These are phyloP conservation scores for Nakazawaea wickerhamii DNA, from an alignment of 805 yeast genomes.

Conservation along the genomic window DNA sequence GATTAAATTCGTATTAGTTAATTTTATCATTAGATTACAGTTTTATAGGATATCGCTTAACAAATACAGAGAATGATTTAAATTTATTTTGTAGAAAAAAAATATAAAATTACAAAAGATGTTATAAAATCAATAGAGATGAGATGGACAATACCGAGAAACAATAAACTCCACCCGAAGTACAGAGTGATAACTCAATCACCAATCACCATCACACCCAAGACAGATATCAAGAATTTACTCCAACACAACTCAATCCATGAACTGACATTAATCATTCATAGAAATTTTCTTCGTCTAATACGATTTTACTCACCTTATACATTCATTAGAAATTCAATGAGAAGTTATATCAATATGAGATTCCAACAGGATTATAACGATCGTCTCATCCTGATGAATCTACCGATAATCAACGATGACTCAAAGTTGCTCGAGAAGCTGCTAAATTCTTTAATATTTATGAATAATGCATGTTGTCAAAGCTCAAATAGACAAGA, in stretches of 20 bases:
- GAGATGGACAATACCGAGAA: background rate
- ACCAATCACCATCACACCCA: background rate
- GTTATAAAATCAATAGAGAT: background rate
- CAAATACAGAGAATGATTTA: no score
- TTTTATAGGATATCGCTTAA: no score
- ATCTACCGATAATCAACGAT: background rate
- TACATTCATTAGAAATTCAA: background rate
- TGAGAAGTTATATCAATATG: background rate
- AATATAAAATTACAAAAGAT: no score
- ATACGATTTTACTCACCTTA: constrained; percentile 1
- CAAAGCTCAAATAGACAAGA: background rate
- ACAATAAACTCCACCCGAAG: background rate
- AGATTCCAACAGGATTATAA: background rate
- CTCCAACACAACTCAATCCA: background rate
- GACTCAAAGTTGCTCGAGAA: background rate
- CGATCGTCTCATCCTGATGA: background rate
- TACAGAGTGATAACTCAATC: background rate
- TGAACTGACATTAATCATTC: background rate
- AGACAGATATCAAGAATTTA: background rate
- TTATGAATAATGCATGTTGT: constrained; percentile 9
- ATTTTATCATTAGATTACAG: no score
- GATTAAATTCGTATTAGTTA: no score
- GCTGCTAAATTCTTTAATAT: constrained; percentile 3
- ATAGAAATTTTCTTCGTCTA: constrained; percentile 7
- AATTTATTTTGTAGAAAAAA: background rate